A percentile compares a stretch with the other conserved stretches of the same genome.
Conservation (phyloP, 225 moss, liverwort and hornwort species). For the Ulota crispa region DNA sequence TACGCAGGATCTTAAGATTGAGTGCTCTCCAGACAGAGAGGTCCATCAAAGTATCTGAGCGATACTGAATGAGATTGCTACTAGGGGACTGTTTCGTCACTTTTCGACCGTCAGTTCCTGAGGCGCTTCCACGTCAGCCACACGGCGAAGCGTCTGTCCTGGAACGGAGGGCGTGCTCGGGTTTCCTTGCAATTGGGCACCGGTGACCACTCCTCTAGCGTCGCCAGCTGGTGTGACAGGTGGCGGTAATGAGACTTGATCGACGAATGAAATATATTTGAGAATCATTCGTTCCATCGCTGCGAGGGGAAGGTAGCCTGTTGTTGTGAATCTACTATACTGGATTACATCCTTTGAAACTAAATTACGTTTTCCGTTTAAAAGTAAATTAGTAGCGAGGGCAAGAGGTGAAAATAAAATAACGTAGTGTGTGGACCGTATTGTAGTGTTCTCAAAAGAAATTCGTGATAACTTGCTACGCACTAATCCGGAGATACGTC, state of each 20-base stretch:
- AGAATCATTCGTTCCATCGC: not conserved
- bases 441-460: too few relatives aligned
- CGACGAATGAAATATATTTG: not conserved
- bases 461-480: too few relatives aligned
- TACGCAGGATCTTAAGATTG: not conserved
- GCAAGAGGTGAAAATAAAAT: not conserved
- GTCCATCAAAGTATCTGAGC: not conserved
- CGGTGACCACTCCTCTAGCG: not conserved
- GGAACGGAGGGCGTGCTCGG: not conserved
- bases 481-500: not conserved
- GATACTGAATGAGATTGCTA: not conserved
- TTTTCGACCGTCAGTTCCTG: not conserved
- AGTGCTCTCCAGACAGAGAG: not conserved
- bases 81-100: not conserved
- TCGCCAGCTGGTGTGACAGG: not conserved
- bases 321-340: too few relatives aligned
- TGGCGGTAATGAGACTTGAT: not conserved
- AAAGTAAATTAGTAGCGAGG: too few relatives aligned
- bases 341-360: not conserved
- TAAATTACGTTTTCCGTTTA: too few relatives aligned
- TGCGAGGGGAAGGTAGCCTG: not conserved
- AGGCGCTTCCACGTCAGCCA: conserved; percentile 13
- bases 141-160: not conserved
- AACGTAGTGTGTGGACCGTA: not conserved
- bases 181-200: not conserved